Evolutionary conservation across 2,329 filamentous ascomycete species (phyloP), one percentile per base, ranked within the genome.

Genomic region (Aspergillus sclerotialis): DNA sequence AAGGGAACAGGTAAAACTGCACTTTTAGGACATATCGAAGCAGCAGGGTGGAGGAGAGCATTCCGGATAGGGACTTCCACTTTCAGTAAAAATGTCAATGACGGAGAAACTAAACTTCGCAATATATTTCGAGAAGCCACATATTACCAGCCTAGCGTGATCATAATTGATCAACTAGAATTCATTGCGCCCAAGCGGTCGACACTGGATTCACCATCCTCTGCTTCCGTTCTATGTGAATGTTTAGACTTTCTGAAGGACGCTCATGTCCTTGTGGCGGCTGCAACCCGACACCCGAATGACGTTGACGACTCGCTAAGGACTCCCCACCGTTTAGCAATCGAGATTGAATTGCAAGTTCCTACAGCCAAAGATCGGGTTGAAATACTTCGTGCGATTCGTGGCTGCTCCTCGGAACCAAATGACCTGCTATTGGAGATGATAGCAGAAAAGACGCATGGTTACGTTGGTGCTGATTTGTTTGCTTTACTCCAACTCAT

Each of bases 1-100:
- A 76, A 78, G 42, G 89, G 90, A 8, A 93, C 85, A 0, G 90
- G 90, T 15, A 95, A 95, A 64, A 82, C 78, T 1, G 72, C 83
- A 43, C 67, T 95, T 0, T 65, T 95, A 1, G 60, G 81, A 11
- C 74, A 76, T 19, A 69, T 95, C 13, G 75, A 79, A 7, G 71
- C 68, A 5, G 76, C 78, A 0, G 73, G 72, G 38, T 94, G 87
- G 84, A 77, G 76, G 14, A 76, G 75, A 26, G 76, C 88, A 1
- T 73, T 83, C 44, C 72, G 44, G 33, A 48, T 62, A 31, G 55
- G 56, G 11, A 54, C 53, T 14, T 58, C 60, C 5, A 48, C 52
- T 7, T 41, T 61, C 8, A 48, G 52, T 17, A 50, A 50, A 32
- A 58, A 52, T 33, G 51, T 62, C 5, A 65, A 63, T 24, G 63